Base-by-base conservation (phyloP, 1,139 yeast genomes). In the Nakaseomyces uthaithaninus region DNA sequence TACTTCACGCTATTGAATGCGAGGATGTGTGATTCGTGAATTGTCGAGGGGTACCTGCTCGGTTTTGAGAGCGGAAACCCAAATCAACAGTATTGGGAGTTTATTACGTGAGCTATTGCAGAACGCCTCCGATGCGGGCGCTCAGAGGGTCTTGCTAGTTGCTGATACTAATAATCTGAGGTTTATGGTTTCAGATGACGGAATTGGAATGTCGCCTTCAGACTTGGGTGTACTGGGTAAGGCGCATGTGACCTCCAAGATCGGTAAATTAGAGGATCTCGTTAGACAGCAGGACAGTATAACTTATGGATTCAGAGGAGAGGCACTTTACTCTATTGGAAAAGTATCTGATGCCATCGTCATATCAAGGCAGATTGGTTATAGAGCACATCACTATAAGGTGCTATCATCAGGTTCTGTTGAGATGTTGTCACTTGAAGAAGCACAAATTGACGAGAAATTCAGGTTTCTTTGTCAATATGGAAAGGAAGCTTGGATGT, bases 1-100 rank as follows among this genome's bases (percentile, higher is more conserved):
- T n/a, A n/a, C n/a, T n/a, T n/a, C n/a, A n/a, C n/a, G n/a, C n/a
- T n/a, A n/a, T n/a, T 63, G 65, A 46, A 85, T 63, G 40, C 86
- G 71, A 10, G 93, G 93, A 63, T 91, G 97, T 66, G 42, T 66
- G 42, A 87, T 31, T n/a, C 35, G 25, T 20, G 35, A 19, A 19
- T 11, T 31, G 9, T 12, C 35, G 5, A 17, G 25, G n/a, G 12
- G 20, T 4, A 31, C 35, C 4, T 12, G 35, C 8, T 20, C 24
- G 9, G 25, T 31, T 31, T 17, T 31, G 8, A 19, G 35, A 7
- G 35, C 35, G 25, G 8, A 38, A 42, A 8, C 46, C 60, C 37
- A 53, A 47, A 40, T 59, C 67, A 1, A 63, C 62, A 27, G 46
- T 47, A 3, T 42, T 52, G 11, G 49, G 59, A 3, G 45, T 54